Base-by-base conservation (phyloP, 2,329 filamentous ascomycete species). In the Fusarium illudens region DNA sequence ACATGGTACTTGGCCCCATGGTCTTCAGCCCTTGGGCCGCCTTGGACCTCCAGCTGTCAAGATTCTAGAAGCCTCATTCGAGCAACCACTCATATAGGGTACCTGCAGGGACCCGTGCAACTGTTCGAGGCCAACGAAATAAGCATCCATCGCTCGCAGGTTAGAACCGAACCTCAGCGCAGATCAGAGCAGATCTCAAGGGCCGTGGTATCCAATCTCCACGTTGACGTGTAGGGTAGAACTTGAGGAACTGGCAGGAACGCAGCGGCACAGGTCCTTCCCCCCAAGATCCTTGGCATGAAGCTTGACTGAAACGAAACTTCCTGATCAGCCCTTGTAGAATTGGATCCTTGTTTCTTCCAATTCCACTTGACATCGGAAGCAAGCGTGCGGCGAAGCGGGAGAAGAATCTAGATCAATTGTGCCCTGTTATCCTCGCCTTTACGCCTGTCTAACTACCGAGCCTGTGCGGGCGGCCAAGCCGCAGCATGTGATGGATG, bases 401-500 rank as follows among this genome's bases (percentile, higher is more conserved):
- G 55, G 53, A 60, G 64, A 67, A 66, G 10, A 65, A 67, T 64
- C 58, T 54, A 51, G 52, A 54, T 39, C 34, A 56, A 32, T 36
- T 46, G 10, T 30, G 48, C 64, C 55, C 39, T 61, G 60, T 61
- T 42, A 33, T 52, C 39, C 22, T 34, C 46, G 42, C 10, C 17
- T 30, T 30, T 17, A 30, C 13, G 11, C 15, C 36, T 32, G 29
- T 58, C 33, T 32, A 58, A 61, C 39, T 66, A 48, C 30, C 25
- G 50, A 48, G 55, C 37, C 61, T 67, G 64, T 67, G 64, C 36
- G 25, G 51, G 25, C 33, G 36, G 32, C 32, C 6, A 27, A 22
- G 32, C 32, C 30, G 32, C 32, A 67, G 51, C 32, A 68, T 68
- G 66, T 69, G 66, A 67, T 54, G 49, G 66, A 50, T 54, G 17